Base-by-base conservation (phyloP, 176 grass and related monocot species). In the Juncus effusus region DNA sequence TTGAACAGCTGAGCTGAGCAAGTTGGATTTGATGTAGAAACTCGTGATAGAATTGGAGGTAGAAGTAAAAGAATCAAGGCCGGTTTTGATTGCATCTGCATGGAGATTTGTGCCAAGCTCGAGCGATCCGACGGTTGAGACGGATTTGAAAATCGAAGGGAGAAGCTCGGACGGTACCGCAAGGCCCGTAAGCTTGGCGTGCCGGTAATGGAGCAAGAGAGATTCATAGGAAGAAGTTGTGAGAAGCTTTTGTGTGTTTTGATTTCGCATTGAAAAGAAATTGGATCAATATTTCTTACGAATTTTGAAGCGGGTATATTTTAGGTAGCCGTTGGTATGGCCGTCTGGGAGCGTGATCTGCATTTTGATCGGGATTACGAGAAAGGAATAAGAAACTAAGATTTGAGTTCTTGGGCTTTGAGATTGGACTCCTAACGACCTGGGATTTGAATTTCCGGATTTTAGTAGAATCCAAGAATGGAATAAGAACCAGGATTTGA, bases 41-140 rank as follows among this genome's bases (percentile, higher is more conserved):
- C 68, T 74, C 61, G 78, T 78, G 54, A 70, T 13, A 14, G 76
- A 79, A 54, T 84, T 79, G 75, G 63, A 50, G 28, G 64, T 78
- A 68, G 69, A 62, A 7, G 51, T 58, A 39, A n/a, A 59, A 13
- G 62, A 60, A 4, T 58, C 44, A 49, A 59, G 49, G 16, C 69
- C 75, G 10, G 47, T 58, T 65, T 84, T 84, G 69, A 73, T 16
- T 16, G 38, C 75, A 50, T 79, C 68, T 63, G 81, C 77, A 47
- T 80, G 72, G 40, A 85, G 40, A 7, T 69, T 15, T 4, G 40
- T 11, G n/a, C 64, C 72, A 1, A 59, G 62, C 3, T 37, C 37
- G 13, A 78, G 10, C 42, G 62, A 62, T 1, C 8, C 9, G 28
- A 42, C 10, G 49, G 38, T 38, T 47, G 79, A n/a, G 37, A 64